phyloP scores from a whole-genome alignment of 495 filamentous ascomycete species.

The Aspergillus egyptiacus region DNA sequence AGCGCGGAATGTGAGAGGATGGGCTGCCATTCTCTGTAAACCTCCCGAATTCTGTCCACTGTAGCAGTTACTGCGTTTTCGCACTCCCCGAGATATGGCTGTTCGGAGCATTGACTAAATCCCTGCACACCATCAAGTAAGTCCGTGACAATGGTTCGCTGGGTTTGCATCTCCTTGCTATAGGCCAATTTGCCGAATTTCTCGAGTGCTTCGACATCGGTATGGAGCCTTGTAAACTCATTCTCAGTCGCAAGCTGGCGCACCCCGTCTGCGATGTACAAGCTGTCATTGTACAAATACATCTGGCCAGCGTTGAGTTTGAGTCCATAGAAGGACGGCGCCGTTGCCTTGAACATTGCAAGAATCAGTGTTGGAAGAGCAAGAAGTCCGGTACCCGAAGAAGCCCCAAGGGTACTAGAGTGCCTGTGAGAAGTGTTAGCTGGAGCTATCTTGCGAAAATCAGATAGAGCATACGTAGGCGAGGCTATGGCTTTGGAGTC shows the following conservation, averaged over 20 bases:
- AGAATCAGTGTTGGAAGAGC: conserved; percentile 76
- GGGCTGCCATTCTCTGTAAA: conserved; percentile 69
- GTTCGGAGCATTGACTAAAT: conserved; percentile 55
- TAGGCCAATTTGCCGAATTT: conserved; percentile 80
- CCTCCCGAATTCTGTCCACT: conserved; percentile 58
- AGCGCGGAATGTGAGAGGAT: conserved; percentile 77
- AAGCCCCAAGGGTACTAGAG: conserved; percentile 51
- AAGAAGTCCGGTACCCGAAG: conserved; percentile 70
- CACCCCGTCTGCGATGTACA: conserved; percentile 70
- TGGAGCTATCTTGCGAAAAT: conserved; percentile 4
- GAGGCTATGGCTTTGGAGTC: conserved; percentile 61
- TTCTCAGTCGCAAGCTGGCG: conserved; percentile 48
- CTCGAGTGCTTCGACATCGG: conserved; percentile 66
- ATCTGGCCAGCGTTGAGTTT: conserved; percentile 66
- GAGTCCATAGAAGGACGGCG: conserved; percentile 68
- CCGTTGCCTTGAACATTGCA: conserved; percentile 85
- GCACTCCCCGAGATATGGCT: conserved; percentile 58
- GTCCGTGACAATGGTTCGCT: conserved; percentile 78
- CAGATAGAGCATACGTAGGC: conserved; percentile 42
- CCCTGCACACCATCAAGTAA: conserved; percentile 71
- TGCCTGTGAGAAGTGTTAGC: conserved; percentile 31
- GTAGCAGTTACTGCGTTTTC: conserved; percentile 65
- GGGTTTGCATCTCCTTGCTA: conserved; percentile 76
- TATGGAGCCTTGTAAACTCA: conserved; percentile 51
- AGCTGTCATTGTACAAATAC: conserved; percentile 90